Percentiles rank a stretch among this genome's conserved stretches.
These are phyloP conservation scores for Crithidia thermophila DNA, from an alignment of 208 protist genomes.

Conservation along the genomic window DNA sequence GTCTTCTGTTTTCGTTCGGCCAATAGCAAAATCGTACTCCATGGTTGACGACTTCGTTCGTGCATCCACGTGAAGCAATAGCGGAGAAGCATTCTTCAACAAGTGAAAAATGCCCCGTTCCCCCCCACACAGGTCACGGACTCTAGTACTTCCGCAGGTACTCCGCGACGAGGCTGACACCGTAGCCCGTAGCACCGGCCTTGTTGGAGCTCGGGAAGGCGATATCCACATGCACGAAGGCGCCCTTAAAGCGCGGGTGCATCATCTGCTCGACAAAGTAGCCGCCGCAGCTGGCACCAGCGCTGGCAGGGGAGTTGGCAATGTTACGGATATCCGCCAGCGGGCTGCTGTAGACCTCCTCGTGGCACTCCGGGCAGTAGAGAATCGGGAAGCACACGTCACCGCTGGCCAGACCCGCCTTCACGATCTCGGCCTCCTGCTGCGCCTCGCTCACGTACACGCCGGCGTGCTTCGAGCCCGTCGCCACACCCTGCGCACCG, in stretches of 20 bases:
- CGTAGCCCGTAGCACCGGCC: conserved; percentile 76
- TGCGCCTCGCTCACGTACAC: conserved; percentile 72
- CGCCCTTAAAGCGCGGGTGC: conserved; percentile 65
- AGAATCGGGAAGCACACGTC: conserved; percentile 85
- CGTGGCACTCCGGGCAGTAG: conserved; percentile 87
- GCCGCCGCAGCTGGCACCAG: conserved; percentile 72
- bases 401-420: conserved; percentile 54
- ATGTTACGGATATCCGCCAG: conserved; percentile 83
- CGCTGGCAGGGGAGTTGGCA: conserved; percentile 53
- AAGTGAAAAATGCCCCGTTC: background rate
- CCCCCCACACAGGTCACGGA: background rate
- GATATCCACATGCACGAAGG: conserved; percentile 86
- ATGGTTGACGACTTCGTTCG: no score
- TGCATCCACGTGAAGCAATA: no score
- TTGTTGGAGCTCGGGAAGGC: conserved; percentile 72
- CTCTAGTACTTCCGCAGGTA: conserved; percentile 46
- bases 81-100: background rate
- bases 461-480: conserved; percentile 75
- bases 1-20: no score
- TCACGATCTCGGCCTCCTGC: conserved; percentile 56
- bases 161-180: conserved; percentile 66
- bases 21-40: no score
- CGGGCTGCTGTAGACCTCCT: conserved; percentile 61
- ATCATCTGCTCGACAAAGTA: conserved; percentile 78
- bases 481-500: conserved; percentile 88